Conservation (phyloP, 208 protist species). For the Wallacemonas rigidus region DNA sequence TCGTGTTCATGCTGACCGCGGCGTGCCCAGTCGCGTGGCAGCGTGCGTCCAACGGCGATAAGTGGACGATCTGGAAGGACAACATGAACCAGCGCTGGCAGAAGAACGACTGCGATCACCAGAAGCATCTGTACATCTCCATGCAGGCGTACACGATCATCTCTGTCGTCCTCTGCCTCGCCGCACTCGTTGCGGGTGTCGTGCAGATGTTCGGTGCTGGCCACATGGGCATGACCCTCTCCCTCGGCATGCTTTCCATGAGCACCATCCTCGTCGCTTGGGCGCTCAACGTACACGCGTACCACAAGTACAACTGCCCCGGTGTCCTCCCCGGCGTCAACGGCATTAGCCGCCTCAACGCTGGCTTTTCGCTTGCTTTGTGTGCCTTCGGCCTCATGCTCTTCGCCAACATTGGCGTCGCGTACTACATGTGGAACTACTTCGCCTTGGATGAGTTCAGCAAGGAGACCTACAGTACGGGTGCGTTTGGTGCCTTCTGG, state of each 20-base stretch:
- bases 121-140: slow-evolving; percentile 44
- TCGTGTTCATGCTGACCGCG: slow-evolving; percentile 46
- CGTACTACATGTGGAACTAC: slow-evolving; percentile 33
- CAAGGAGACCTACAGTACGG: slow-evolving; percentile 21
- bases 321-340: slow-evolving; percentile 28
- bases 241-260: slow-evolving; percentile 27
- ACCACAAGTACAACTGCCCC: slow-evolving; percentile 58
- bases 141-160: slow-evolving; percentile 53
- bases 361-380: slow-evolving; percentile 45
- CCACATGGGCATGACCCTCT: slow-evolving; percentile 47
- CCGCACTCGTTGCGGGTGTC: slow-evolving; percentile 31
- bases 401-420: slow-evolving; percentile 28
- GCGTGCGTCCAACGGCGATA: slow-evolving; percentile 34
- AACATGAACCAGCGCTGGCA: slow-evolving; percentile 28
- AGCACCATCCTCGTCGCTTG: slow-evolving; percentile 35
- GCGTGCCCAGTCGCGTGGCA: slow-evolving; percentile 48
- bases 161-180: slow-evolving; percentile 33
- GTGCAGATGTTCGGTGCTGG: slow-evolving; percentile 36
- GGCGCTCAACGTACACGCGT: slow-evolving; percentile 50
- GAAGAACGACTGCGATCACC: slow-evolving; percentile 40
- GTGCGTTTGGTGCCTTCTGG: background rate
- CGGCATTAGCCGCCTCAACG: slow-evolving; percentile 45
- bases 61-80: slow-evolving; percentile 54
- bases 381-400: slow-evolving; percentile 41
- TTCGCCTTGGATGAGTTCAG: slow-evolving; percentile 30